Base-by-base conservation (phyloP, 306 rosid genomes). In the Albizia julibrissin region DNA sequence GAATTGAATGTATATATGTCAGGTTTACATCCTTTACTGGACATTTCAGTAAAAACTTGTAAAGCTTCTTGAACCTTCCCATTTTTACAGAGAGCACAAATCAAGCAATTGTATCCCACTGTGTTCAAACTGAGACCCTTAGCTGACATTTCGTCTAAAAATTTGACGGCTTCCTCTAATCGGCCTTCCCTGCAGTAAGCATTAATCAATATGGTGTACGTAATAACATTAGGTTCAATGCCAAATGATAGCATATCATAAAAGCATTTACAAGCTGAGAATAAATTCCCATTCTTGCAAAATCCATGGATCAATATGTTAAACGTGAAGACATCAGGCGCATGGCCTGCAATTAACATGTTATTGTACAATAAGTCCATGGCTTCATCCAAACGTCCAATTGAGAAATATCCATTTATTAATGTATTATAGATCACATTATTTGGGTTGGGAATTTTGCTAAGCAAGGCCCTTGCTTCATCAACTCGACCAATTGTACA, bases 81-180 rank as follows among this genome's bases (percentile, higher is more conserved):
- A 46, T 84, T 74, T 74, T 92, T 93, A 78, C 94, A 93, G 13
- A 91, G 78, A 68, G 95, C 87, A 80, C 79, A 83, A 66, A 93
- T 93, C 85, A 91, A 85, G 89, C 93, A 85, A 83, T 93, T 95
- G 89, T 91, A 91, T 56, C 97, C 94, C 31, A 93, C 93, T 3
- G 91, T 88, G 86, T 92, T 92, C 74, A 92, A 84, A 75, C 80
- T 76, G 34, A 93, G 71, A 76, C 94, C 98, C 86, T 89, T 85
- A 46, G 79, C 82, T 68, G 87, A 81, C 98, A 95, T 95, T 90
- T 87, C 86, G 78, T 88, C 82, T 86, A 95, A 85, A 83, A 95
- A 76, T 68, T 77, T 81, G 19, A 77, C 70, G 74, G 92, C 97
- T 87, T 91, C 94, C 84, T 85, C 90, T 7, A 91, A 86, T 59